Evolutionary conservation across 768 basidiomycete genomes (phyloP), one percentile per base, ranked within the genome.

Genomic region (Suillus lakei): DNA sequence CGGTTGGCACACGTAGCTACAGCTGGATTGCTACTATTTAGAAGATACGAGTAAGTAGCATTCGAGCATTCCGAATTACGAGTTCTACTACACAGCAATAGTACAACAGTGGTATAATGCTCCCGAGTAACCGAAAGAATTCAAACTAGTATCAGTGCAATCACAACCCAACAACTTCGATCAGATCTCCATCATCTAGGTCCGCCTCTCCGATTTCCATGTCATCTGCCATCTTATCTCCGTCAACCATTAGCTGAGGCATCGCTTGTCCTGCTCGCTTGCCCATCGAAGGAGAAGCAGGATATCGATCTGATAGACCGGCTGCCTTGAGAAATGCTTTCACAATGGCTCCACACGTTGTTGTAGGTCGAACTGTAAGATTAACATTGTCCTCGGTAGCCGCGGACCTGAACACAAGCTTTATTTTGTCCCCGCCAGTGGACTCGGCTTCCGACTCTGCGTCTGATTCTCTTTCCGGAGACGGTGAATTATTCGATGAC

Each of bases 171-270:
- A 87, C 83, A 43, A 94, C 85, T 64, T 95, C 92, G 23, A 94
- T 85, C 79, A 88, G 73, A 75, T 95, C 92, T 0, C 91, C 92
- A 67, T 95, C 91, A 68, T 93, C 92, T 66, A 93, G 69, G 65
- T 91, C 92, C 23, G 85, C 83, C 16, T 86, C 85, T 13, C 88
- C 84, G 64, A 95, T 92, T 66, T 84, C 83, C 7, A 80, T 76
- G 26, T 84, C 79, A 41, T 86, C 80, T n/a, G 81, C 80, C 81
- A 92, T 82, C 71, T 81, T 87, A 46, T 92, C 91, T 8, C 92
- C 92, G 70, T 95, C 92, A 28, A 94, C 78, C 69, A 80, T 81
- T 43, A 93, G 71, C 48, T 74, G 78, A 10, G 74, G 77, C 65
- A 69, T 34, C 70, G 71, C 23, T 38, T 26, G 8, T 63, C 58